Percentiles rank a stretch among this genome's conserved stretches.
These are phyloP conservation scores for Immersiella caudata DNA, from an alignment of 495 filamentous ascomycete species.

Conservation along the genomic window DNA sequence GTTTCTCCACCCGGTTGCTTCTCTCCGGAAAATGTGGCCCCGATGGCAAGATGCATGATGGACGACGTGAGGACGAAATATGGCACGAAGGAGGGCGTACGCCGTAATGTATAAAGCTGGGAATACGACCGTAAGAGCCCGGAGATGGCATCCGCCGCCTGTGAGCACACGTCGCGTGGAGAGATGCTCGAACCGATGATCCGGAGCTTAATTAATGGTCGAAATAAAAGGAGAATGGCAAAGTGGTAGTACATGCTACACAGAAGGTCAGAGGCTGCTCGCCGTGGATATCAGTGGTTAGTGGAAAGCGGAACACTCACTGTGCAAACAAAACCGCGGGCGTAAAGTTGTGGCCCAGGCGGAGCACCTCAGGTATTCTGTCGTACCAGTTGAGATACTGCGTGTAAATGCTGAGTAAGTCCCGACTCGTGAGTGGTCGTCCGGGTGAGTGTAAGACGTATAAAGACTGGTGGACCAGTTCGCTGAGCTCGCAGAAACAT, in stretches of 20 bases:
- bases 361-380: conserved; percentile 59
- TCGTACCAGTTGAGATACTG: conserved; percentile 66
- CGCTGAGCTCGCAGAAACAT: conserved; percentile 66
- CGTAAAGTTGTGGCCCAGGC: conserved; percentile 60
- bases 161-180: conserved; percentile 64
- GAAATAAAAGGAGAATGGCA: conserved; percentile 64
- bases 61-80: conserved; percentile 61
- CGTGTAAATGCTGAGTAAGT: conserved; percentile 58
- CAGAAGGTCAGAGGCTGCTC: conserved; percentile 17
- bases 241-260: conserved; percentile 68
- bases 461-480: conserved; percentile 67
- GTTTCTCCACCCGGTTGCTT: background rate
- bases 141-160: conserved; percentile 64
- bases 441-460: conserved; percentile 65
- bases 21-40: conserved; percentile 32
- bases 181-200: conserved; percentile 59
- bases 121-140: conserved; percentile 60
- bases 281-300: background rate
- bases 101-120: conserved; percentile 59
- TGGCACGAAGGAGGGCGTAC: conserved; percentile 60
- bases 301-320: conserved; percentile 47
- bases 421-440: conserved; percentile 58
- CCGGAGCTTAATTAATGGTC: conserved; percentile 64
- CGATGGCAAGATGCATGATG: conserved; percentile 61
- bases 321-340: conserved; percentile 65